A percentile compares a stretch with the other conserved stretches of the same genome.
Evolutionary conservation across 2,329 filamentous ascomycete genomes (phyloP).

Genomic region (Dothiorella sarmentorum): DNA sequence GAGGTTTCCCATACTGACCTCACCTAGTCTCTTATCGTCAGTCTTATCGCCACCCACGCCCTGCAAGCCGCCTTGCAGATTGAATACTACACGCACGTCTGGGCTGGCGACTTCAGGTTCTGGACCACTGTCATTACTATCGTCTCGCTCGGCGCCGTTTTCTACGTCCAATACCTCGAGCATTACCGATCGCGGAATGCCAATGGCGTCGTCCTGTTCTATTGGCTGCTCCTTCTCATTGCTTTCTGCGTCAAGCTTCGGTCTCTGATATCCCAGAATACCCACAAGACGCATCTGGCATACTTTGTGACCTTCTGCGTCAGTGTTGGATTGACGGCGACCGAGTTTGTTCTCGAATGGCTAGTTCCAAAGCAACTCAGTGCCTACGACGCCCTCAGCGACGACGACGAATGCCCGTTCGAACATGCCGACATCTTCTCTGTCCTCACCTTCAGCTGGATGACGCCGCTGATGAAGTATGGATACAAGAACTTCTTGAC

Average conservation of each 20-base stretch:
- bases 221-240: constrained; percentile 84
- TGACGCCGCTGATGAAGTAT: constrained; percentile 96
- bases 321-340: constrained; percentile 64
- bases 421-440: constrained; percentile 96
- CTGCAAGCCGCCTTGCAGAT: constrained; percentile 76
- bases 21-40: constrained; percentile 58
- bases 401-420: constrained; percentile 69
- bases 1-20: not conserved
- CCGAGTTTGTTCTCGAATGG: constrained; percentile 80
- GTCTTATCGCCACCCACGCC: constrained; percentile 64
- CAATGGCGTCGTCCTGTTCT: constrained; percentile 85
- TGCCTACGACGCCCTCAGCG: constrained; percentile 64
- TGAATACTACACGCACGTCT: constrained; percentile 63
- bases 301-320: constrained; percentile 77
- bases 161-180: constrained; percentile 79
- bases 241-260: constrained; percentile 78
- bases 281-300: constrained; percentile 62
- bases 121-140: constrained; percentile 74
- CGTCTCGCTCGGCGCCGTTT: constrained; percentile 69
- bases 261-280: constrained; percentile 74
- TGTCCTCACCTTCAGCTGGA: constrained; percentile 91
- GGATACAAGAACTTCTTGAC: constrained; percentile 90
- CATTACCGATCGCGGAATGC: constrained; percentile 78
- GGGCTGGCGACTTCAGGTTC: constrained; percentile 79
- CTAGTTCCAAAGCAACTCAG: constrained; percentile 76